A percentile compares a stretch with the other conserved stretches of the same genome.
Conservation (phyloP, 192 early-diverging fungal species). For the Backusella morwellensis region DNA sequence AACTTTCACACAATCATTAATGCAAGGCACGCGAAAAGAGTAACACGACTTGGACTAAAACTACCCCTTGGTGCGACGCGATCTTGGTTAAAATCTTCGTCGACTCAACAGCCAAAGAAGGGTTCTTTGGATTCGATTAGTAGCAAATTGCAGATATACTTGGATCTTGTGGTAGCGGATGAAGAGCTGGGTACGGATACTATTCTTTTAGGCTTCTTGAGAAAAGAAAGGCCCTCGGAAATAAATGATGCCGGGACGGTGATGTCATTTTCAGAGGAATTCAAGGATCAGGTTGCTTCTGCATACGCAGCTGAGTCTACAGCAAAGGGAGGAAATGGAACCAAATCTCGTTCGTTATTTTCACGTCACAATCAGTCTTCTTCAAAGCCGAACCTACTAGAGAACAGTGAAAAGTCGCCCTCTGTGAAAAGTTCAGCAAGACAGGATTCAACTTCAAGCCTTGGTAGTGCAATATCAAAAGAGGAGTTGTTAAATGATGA, state of each 20-base stretch:
- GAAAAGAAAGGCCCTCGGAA: conserved; percentile 24
- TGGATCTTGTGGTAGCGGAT: conserved; percentile 22
- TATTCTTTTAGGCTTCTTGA: conserved; percentile 20
- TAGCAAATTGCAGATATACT: conserved; percentile 20
- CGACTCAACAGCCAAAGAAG: neutral
- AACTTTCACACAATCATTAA: conserved; percentile 24
- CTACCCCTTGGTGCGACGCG: conserved; percentile 24
- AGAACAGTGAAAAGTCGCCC: neutral
- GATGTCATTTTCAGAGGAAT: conserved; percentile 1
- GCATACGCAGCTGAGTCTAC: neutral
- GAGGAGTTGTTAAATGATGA: neutral
- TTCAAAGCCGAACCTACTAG: neutral
- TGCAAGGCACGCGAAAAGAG: conserved; percentile 15
- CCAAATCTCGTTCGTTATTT: neutral
- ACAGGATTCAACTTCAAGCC: neutral
- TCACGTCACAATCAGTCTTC: neutral
- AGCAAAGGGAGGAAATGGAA: neutral
- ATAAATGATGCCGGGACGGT: neutral
- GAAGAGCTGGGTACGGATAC: conserved; percentile 22
- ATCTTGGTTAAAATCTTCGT: conserved; percentile 16
- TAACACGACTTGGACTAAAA: conserved; percentile 14
- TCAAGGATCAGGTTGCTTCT: neutral
- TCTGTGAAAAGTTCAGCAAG: neutral
- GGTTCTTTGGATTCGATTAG: neutral
- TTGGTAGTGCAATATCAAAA: neutral